Conservation (phyloP, 1,284 basidiomycete genomes). For the Sanghuangporus weigelae region DNA sequence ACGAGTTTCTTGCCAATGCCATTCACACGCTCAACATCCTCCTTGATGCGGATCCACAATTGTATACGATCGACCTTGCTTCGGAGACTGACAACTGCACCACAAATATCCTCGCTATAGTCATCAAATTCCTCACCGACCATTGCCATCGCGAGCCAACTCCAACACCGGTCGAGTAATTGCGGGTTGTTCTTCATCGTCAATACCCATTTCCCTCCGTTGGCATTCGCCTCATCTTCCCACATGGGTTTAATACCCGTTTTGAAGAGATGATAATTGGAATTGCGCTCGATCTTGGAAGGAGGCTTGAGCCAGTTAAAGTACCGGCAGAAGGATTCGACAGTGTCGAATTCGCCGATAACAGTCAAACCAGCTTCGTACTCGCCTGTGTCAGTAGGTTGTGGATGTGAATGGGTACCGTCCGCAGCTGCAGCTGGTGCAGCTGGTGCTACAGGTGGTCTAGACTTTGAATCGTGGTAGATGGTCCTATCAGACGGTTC, state of each 20-base stretch:
- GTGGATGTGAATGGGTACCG: slow-evolving; percentile 35
- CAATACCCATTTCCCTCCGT: slow-evolving; percentile 91
- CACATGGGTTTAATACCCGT: slow-evolving; percentile 90
- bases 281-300: slow-evolving; percentile 79
- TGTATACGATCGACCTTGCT: slow-evolving; percentile 88
- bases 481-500: slow-evolving; percentile 57
- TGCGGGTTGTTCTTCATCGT: slow-evolving; percentile 82
- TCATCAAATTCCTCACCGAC: slow-evolving; percentile 90
- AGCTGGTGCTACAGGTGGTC: slow-evolving; percentile 44
- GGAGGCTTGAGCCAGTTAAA: slow-evolving; percentile 94
- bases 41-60: slow-evolving; percentile 80
- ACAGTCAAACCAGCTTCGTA: slow-evolving; percentile 77
- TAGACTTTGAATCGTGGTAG: slow-evolving; percentile 78
- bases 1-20: slow-evolving; percentile 77
- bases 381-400: slow-evolving; percentile 51
- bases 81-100: slow-evolving; percentile 83
- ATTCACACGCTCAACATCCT: slow-evolving; percentile 81
- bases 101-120: slow-evolving; percentile 75
- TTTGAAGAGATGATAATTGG: slow-evolving; percentile 95
- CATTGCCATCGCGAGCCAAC: slow-evolving; percentile 85
- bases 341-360: slow-evolving; percentile 78
- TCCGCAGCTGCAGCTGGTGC: slow-evolving; percentile 29
- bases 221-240: slow-evolving; percentile 90
- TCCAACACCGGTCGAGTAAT: slow-evolving; percentile 85
- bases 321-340: slow-evolving; percentile 90